These are phyloP conservation scores for Boletus barrowsii DNA, from an alignment of 768 basidiomycete species.

Conservation along the genomic window DNA sequence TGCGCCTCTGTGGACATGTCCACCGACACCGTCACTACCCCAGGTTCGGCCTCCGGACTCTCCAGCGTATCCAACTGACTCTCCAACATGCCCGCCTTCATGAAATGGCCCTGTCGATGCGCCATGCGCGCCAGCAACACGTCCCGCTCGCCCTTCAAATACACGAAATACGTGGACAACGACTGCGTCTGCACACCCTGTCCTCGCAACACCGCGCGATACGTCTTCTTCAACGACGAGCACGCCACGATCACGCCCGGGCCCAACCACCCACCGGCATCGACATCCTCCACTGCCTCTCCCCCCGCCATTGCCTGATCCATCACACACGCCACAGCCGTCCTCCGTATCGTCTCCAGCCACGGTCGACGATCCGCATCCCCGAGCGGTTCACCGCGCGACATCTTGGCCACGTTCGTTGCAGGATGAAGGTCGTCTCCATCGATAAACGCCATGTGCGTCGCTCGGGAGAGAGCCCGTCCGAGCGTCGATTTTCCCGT, in stretches of 20 bases:
- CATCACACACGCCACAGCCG: slow-evolving; percentile 39
- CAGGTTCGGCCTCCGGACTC: slow-evolving; percentile 62
- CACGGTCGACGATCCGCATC: slow-evolving; percentile 86
- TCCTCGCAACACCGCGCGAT: slow-evolving; percentile 78
- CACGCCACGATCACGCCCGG: slow-evolving; percentile 74
- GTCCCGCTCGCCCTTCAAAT: slow-evolving; percentile 58
- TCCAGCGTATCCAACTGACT: slow-evolving; percentile 74
- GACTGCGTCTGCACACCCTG: background rate
- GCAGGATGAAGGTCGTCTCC: slow-evolving; percentile 85
- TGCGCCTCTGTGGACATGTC: slow-evolving; percentile 56
- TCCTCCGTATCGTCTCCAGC: slow-evolving; percentile 68
- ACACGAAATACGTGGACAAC: slow-evolving; percentile 76
- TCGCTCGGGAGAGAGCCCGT: slow-evolving; percentile 50
- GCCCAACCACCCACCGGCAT: slow-evolving; percentile 29
- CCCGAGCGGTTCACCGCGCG: slow-evolving; percentile 64
- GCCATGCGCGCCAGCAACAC: slow-evolving; percentile 62
- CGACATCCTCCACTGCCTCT: no score
- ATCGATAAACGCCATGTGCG: slow-evolving; percentile 79
- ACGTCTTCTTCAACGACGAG: slow-evolving; percentile 77
- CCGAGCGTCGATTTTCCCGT: slow-evolving; percentile 76
- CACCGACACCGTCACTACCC: slow-evolving; percentile 61
- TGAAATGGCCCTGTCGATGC: slow-evolving; percentile 70
- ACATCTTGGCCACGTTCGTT: slow-evolving; percentile 87
- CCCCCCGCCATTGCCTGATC: background rate
- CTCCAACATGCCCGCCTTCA: slow-evolving; percentile 80